A percentile compares a stretch with the other conserved stretches of the same genome.
Conservation (phyloP, 352 stramenopile species). For the Phytophthora tentaculata region DNA sequence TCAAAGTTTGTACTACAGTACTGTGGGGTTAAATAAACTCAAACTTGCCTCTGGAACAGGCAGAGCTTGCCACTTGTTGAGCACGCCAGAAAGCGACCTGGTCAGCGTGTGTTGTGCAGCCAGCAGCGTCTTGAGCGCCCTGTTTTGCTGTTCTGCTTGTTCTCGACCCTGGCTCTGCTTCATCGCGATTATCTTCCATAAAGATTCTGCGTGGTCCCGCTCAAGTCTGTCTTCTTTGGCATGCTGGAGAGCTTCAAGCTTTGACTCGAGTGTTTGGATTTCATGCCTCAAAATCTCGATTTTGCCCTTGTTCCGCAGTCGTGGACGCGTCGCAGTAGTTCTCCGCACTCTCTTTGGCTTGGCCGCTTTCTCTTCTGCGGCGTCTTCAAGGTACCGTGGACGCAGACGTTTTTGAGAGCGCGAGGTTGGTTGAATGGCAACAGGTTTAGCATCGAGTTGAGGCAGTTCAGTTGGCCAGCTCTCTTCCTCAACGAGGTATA, state of each 20-base stretch:
- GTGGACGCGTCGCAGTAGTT: constrained; percentile 11
- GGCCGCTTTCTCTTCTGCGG: not conserved
- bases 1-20: too few species aligned
- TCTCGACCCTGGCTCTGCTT: constrained; percentile 30
- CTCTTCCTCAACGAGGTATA: constrained; percentile 18
- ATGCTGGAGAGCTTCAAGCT: constrained; percentile 13
- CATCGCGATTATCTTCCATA: constrained; percentile 29
- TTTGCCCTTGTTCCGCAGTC: constrained; percentile 34
- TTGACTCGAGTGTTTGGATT: constrained; percentile 14
- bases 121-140: constrained; percentile 29
- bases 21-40: too few species aligned
- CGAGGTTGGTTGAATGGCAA: not conserved
- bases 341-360: constrained; percentile 13
- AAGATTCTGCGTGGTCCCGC: not conserved
- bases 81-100: constrained; percentile 19
- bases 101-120: constrained; percentile 20
- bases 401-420: constrained; percentile 10
- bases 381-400: not conserved
- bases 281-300: constrained; percentile 28
- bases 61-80: constrained; percentile 19
- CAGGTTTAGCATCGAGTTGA: not conserved
- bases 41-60: constrained; percentile 12
- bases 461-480: not conserved
- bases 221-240: constrained; percentile 1
- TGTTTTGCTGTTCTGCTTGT: constrained; percentile 25